Evolutionary conservation across 73 alveolate species (phyloP).

Genomic region (Uronychia setigera): DNA sequence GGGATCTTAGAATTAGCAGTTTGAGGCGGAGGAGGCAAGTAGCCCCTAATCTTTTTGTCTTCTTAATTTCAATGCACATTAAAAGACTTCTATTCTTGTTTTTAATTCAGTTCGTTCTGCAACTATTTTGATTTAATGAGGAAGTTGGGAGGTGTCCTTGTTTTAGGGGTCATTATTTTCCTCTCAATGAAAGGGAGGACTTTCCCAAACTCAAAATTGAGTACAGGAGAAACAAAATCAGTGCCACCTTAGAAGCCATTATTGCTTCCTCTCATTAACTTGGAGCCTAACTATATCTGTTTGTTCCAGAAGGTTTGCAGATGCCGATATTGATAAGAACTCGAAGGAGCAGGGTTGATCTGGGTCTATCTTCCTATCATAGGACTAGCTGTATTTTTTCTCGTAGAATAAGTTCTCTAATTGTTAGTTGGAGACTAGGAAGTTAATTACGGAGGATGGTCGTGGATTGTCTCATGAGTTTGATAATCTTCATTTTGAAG

Average conservation of each 20-base stretch:
- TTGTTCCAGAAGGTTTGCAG: no score
- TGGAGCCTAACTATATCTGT: background rate
- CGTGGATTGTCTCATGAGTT: background rate
- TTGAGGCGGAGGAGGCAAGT: no score
- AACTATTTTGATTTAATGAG: background rate
- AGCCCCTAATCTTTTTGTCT: no score
- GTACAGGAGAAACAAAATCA: background rate
- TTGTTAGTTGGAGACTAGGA: background rate
- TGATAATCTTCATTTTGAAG: background rate
- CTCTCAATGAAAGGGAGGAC: background rate
- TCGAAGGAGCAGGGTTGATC: no score
- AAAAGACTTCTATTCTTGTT: no score
- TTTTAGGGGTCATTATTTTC: background rate
- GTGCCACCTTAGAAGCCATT: background rate
- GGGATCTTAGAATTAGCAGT: background rate
- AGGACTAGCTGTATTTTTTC: background rate
- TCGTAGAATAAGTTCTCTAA: background rate
- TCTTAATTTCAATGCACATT: no score
- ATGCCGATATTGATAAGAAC: no score
- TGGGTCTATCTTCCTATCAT: background rate
- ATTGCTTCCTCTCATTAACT: background rate
- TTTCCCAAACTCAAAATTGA: background rate
- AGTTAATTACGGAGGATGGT: background rate
- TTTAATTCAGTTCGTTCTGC: no score
- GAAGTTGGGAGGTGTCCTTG: background rate